Evolutionary conservation across 1,139 yeast genomes (phyloP), one percentile per base, ranked within the genome.

Genomic region (Protomyces macrosporus): DNA sequence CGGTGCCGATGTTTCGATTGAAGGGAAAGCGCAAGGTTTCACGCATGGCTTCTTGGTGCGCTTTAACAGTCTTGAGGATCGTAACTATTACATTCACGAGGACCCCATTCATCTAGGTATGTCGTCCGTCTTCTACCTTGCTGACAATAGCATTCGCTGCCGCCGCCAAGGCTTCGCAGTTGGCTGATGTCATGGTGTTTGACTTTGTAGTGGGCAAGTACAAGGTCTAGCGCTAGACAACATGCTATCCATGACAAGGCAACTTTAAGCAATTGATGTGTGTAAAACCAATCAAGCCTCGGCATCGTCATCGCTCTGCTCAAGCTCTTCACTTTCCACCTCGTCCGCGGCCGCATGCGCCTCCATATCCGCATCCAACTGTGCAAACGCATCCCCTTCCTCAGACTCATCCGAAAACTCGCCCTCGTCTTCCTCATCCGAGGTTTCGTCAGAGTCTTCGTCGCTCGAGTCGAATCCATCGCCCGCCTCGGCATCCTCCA

Each of bases 401-500:
- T 70, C 74, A 9, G 70, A 73, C 4, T 68, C 72, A 9, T 71
- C 74, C 45, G 62, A 58, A 34, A 58, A 58, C 35, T 71, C 75
- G 37, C 70, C 48, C 23, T 23, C n/a, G n/a, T n/a, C 23, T 53
- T 67, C 77, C 60, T 67, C 76, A 58, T 68, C 75, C 6, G 70
- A 75, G 2, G 73, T 81, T 48, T 76, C 79, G 23, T 74, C 78
- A 14, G 73, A 76, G 12, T 73, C 73, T 40, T 72, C 72, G 52
- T 68, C 74, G 66, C 65, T 72, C 34, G 72, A 74, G 50, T 72
- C 75, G 9, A 71, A 75, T 42, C 73, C 77, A 39, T 69, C 76
- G 23, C 63, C 69, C 5, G 61, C 67, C 7, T 61, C 65, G 7
- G 64, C 63, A 39, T 66, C 69, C 10, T 66, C 65, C 9, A 62